Evolutionary conservation across 805 yeast species (phyloP).

Genomic region (Kazachstania viticola): DNA sequence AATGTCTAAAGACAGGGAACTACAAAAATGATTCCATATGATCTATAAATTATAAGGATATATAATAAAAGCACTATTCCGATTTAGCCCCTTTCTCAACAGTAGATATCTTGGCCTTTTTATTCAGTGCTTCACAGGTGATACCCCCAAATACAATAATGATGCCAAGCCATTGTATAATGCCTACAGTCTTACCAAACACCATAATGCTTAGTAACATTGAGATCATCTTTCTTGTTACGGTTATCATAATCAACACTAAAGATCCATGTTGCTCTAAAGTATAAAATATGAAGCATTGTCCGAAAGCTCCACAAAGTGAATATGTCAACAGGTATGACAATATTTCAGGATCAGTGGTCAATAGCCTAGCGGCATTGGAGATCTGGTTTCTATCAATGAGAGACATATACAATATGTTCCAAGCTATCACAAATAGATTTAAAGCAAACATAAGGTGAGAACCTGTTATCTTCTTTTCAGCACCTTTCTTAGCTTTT

Average conservation of each 20-base stretch:
- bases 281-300: constrained; percentile 81
- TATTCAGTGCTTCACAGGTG: constrained; percentile 58
- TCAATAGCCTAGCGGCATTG: constrained; percentile 30
- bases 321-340: constrained; percentile 57
- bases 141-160: constrained; percentile 75
- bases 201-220: constrained; percentile 82
- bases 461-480: constrained; percentile 56
- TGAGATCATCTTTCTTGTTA: constrained; percentile 91
- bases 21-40: no score
- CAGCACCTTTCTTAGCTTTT: not conserved
- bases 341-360: constrained; percentile 37
- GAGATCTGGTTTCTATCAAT: constrained; percentile 16
- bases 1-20: no score
- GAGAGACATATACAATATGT: constrained; percentile 35
- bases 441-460: constrained; percentile 74
- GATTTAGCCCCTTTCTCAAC: not conserved
- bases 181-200: constrained; percentile 64
- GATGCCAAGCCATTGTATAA: constrained; percentile 71
- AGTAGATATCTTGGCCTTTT: constrained; percentile 11
- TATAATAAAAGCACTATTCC: no score
- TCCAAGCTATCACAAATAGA: constrained; percentile 32
- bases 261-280: constrained; percentile 78
- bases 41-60: no score
- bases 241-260: constrained; percentile 82
- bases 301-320: constrained; percentile 81